Percentiles rank a stretch among this genome's conserved stretches.
phyloP scores from a whole-genome alignment of 257 asterid genomes.

The Fraxinus anomala region DNA sequence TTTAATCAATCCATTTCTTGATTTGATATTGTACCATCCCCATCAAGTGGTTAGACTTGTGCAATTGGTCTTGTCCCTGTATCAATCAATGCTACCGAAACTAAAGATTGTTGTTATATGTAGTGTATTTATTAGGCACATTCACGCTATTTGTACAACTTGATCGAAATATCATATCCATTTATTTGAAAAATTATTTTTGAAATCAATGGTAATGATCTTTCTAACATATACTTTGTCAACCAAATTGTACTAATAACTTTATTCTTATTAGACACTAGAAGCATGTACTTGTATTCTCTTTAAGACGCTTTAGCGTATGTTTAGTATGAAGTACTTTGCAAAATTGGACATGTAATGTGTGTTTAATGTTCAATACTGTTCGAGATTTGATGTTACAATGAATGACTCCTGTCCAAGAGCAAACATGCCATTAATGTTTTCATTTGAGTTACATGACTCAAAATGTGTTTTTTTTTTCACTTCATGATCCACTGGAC shows the following conservation, averaged over 20 bases:
- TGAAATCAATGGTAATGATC: too few relatives aligned
- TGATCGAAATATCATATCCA: too few relatives aligned
- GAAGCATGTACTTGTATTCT: neutral
- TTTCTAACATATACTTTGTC: too few relatives aligned
- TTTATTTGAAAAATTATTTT: too few relatives aligned
- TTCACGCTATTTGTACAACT: too few relatives aligned
- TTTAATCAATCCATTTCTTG: neutral
- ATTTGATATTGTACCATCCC: constrained; percentile 15
- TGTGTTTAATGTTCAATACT: neutral
- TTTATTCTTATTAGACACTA: constrained; percentile 15
- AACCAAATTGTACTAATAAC: too few relatives aligned
- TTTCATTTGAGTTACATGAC: constrained; percentile 15
- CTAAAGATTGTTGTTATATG: constrained; percentile 3
- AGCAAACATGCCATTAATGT: constrained; percentile 18
- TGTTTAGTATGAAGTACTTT: neutral
- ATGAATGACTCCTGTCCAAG: neutral
- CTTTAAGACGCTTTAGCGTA: neutral
- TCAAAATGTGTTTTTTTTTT: constrained; percentile 23
- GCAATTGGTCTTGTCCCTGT: constrained; percentile 27
- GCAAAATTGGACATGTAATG: constrained; percentile 23
- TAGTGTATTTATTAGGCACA: neutral
- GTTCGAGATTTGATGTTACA: neutral
- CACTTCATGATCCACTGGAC: constrained; percentile 23
- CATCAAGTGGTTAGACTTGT: constrained; percentile 21
- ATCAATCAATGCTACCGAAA: constrained; percentile 19